Evolutionary conservation across 208 protist species (phyloP).

Genomic region (Trypanosoma lewisi): DNA sequence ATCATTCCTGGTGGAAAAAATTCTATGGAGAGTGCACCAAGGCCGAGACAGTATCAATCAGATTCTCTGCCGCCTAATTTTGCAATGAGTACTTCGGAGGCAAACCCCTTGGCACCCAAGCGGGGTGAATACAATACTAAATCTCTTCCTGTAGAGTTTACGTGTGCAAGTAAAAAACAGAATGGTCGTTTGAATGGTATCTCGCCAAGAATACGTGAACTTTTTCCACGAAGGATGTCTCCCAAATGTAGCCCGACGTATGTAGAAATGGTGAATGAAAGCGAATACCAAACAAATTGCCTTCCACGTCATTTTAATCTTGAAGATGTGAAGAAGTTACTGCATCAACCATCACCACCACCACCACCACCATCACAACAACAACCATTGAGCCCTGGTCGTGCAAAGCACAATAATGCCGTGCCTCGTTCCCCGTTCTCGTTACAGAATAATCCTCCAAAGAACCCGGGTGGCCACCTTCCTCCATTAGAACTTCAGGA

Average conservation of each 20-base stretch:
- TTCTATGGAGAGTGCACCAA: not conserved
- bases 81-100: constrained; percentile 28
- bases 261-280: not conserved
- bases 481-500: constrained; percentile 21
- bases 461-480: constrained; percentile 10
- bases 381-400: not conserved
- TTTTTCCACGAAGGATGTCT: constrained; percentile 5
- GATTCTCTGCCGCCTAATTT: constrained; percentile 69
- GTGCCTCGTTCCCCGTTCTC: not conserved
- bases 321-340: constrained; percentile 22
- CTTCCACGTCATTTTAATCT: constrained; percentile 19
- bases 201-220: constrained; percentile 4
- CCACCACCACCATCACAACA: not conserved
- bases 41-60: constrained; percentile 33
- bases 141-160: constrained; percentile 64
- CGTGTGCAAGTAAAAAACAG: constrained; percentile 19
- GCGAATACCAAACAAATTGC: constrained; percentile 21
- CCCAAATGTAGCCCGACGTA: not conserved
- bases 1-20: not conserved
- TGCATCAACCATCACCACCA: not conserved
- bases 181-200: constrained; percentile 1
- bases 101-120: constrained; percentile 24
- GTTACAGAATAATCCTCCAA: not conserved
- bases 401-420: not conserved
- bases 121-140: constrained; percentile 47